Evolutionary conservation across 768 basidiomycete genomes (phyloP).

Genomic region (Hortiboletus campestris): DNA sequence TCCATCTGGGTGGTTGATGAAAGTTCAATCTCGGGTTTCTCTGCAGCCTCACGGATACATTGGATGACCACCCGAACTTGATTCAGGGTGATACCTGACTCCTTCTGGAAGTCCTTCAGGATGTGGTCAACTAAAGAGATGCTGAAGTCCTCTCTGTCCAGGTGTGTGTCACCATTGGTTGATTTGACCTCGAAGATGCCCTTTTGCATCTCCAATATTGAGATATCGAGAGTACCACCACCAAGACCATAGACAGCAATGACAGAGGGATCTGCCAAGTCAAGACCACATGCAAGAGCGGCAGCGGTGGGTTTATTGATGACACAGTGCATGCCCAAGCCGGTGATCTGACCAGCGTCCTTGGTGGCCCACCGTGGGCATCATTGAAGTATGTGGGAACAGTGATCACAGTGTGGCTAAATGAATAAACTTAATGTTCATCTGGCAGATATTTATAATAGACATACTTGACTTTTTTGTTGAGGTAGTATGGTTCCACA

Average conservation of each 20-base stretch:
- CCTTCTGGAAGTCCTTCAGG: constrained; percentile 92
- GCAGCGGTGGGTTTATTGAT: constrained; percentile 99
- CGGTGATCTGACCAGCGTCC: constrained; percentile 96
- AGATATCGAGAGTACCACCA: constrained; percentile 99
- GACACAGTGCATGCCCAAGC: constrained; percentile 94
- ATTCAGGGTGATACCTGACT: constrained; percentile 75
- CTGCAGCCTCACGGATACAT: constrained; percentile 97
- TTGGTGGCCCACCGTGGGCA: constrained; percentile 97
- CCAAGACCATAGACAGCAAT: constrained; percentile 99
- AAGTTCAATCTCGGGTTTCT: constrained; percentile 99
- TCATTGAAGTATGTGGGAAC: constrained; percentile 99
- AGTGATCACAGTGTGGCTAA: constrained; percentile 84
- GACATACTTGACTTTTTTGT: constrained; percentile 89
- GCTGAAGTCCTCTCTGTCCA: constrained; percentile 97
- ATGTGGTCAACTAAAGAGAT: constrained; percentile 84
- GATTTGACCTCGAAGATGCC: constrained; percentile 99
- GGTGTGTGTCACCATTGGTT: constrained; percentile 98
- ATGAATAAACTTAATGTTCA: not conserved
- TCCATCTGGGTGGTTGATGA: constrained; percentile 95
- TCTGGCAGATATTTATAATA: not conserved
- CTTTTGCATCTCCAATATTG: constrained; percentile 98
- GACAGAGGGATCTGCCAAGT: constrained; percentile 73
- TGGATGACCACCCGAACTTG: constrained; percentile 96
- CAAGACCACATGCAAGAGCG: constrained; percentile 96
- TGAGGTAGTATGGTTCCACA: constrained; percentile 87